A percentile compares a stretch with the other conserved stretches of the same genome.
phyloP scores from a whole-genome alignment of 78 protist species.

The Pigoraptor vietnamica region DNA sequence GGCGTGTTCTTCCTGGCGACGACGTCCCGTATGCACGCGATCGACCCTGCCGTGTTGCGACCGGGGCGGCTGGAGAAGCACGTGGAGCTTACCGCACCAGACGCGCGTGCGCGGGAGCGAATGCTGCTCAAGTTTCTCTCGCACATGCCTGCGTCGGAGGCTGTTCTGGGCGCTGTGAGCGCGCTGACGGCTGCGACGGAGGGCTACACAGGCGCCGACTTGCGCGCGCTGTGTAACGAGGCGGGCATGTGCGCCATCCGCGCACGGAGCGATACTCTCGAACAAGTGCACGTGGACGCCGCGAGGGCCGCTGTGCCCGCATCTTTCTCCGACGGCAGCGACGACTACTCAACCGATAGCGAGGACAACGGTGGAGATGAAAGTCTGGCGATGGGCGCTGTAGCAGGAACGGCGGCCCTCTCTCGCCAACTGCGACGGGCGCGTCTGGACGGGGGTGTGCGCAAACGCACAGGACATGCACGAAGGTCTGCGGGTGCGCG shows the following conservation, averaged over 20 bases:
- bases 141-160: neutral
- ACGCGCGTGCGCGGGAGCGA: neutral
- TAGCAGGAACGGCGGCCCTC: no score
- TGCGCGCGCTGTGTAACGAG: neutral
- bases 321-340: no score
- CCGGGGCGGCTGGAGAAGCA: neutral
- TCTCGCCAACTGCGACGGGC: no score
- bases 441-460: no score
- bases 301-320: no score
- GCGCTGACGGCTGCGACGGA: neutral
- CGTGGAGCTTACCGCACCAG: neutral
- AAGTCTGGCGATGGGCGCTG: no score
- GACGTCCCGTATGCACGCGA: neutral
- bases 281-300: neutral
- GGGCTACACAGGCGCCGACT: neutral
- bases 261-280: neutral
- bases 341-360: no score
- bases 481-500: no score
- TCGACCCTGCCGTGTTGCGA: constrained; percentile 3
- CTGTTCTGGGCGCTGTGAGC: neutral
- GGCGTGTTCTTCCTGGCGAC: neutral
- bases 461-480: no score
- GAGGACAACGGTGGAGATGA: no score
- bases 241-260: neutral
- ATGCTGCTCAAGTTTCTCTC: neutral